phyloP scores from a whole-genome alignment of 208 protist species.

The Trypanosoma mega region DNA sequence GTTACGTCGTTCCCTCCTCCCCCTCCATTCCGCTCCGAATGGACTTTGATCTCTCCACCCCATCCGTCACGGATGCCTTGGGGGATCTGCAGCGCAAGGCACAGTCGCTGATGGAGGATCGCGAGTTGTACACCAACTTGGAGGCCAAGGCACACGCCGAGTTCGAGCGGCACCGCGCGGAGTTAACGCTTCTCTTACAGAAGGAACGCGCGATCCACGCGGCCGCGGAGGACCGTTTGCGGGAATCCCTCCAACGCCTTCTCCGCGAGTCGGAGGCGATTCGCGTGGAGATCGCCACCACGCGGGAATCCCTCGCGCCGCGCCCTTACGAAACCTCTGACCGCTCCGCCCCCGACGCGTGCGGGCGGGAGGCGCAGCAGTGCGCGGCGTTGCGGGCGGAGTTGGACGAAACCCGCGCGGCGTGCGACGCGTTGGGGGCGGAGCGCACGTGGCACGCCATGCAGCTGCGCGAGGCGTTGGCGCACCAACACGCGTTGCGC shows the following conservation, averaged over 20 bases:
- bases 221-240: conserved; percentile 55
- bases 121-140: conserved; percentile 45
- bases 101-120: conserved; percentile 52
- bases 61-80: conserved; percentile 37
- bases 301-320: conserved; percentile 2
- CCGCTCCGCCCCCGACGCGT: not conserved
- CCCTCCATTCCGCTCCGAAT: no score
- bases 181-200: conserved; percentile 64
- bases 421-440: not conserved
- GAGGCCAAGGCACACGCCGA: conserved; percentile 34
- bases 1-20: no score
- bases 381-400: conserved; percentile 19
- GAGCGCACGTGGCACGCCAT: conserved; percentile 25
- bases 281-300: conserved; percentile 4
- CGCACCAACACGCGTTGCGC: conserved; percentile 9
- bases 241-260: conserved; percentile 31
- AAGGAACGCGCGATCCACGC: conserved; percentile 63
- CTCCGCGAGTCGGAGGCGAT: conserved; percentile 43
- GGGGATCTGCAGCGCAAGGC: conserved; percentile 42
- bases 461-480: conserved; percentile 25
- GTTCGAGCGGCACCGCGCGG: conserved; percentile 68
- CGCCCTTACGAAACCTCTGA: not conserved
- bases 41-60: conserved; percentile 31
- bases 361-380: conserved; percentile 13
- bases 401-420: conserved; percentile 3